These are phyloP conservation scores for Metroxylon sagu DNA, from an alignment of 176 grass and related monocot species.

Conservation along the genomic window DNA sequence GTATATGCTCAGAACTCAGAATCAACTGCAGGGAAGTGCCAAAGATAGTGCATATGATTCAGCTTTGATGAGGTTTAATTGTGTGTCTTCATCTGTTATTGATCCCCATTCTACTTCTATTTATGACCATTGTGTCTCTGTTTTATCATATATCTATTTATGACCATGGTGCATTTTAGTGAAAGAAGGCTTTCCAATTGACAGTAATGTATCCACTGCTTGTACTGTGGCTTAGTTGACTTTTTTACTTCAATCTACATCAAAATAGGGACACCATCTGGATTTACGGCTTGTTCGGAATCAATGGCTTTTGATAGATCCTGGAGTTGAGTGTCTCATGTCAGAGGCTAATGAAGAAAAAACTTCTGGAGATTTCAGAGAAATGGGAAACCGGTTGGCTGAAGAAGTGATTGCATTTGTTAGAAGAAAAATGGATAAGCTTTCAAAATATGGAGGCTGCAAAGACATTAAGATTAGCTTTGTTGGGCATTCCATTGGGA, in stretches of 20 bases:
- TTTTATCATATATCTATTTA: too few relatives aligned
- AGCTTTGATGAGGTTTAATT: too few relatives aligned
- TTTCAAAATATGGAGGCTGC: conserved; percentile 56
- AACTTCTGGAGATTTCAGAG: conserved; percentile 78
- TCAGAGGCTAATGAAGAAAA: conserved; percentile 91
- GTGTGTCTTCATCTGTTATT: too few relatives aligned
- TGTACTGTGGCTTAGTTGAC: neutral
- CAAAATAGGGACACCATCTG: conserved; percentile 72
- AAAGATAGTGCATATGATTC: too few relatives aligned
- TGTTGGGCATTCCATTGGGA: conserved; percentile 95
- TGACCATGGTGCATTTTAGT: too few relatives aligned
- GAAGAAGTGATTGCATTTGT: conserved; percentile 63
- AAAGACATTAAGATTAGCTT: conserved; percentile 75
- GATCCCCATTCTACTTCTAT: too few relatives aligned
- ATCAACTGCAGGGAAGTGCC: too few relatives aligned
- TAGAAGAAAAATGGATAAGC: conserved; percentile 56
- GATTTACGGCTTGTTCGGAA: conserved; percentile 81
- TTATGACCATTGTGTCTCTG: too few relatives aligned
- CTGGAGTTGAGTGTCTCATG: conserved; percentile 78
- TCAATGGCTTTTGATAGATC: conserved; percentile 82
- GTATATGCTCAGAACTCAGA: too few relatives aligned
- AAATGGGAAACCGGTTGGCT: conserved; percentile 78
- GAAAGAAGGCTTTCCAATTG: too few relatives aligned
- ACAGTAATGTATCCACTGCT: neutral
- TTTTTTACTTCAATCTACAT: conserved; percentile 11